Base-by-base conservation (phyloP, 176 grass and related monocot genomes). In the Oryza glumipatula region DNA sequence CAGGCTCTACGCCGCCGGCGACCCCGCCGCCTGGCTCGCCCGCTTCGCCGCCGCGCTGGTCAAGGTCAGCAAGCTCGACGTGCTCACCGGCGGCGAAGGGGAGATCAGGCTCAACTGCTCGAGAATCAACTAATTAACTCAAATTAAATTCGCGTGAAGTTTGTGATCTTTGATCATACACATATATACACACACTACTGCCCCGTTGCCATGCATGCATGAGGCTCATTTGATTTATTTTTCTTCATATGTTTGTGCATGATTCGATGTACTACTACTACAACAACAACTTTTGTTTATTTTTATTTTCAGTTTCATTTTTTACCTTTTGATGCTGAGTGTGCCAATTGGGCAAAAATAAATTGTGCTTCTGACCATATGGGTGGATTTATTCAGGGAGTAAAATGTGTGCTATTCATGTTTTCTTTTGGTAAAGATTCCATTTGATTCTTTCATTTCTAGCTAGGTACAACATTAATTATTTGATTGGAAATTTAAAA, bases 31-130 rank as follows among this genome's bases (percentile, higher is more conserved):
- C n/a, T 90, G 88, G 88, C 48, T 17, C 10, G 32, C 14, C 21
- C 85, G 72, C 19, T 90, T 90, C 36, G 70, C 61, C 1, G 46
- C 58, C 4, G 84, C 80, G 1, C 45, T 90, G 72, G 88, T 67
- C 17, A 90, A 89, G 88, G 30, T 90, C 17, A 79, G 83, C 39
- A 4, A 65, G 44, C 73, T 90, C 56, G 68, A 86, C 5, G 88
- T 90, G 79, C 80, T 87, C 80, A 83, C 88, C 14, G 88, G 88
- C 44, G 33, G 13, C n/a, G 7, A 87, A 3, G 88, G 88, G 14
- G 84, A 90, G 84, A 80, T 90, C 75, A 73, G 88, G 69, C 67
- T 80, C 19, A 79, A 47, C 58, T 90, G 88, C 74, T 74, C 78
- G 74, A 76, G 14, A 44, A 63, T 83, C 46, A 90, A 90, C 68